Conservation (phyloP, 2,329 filamentous ascomycete genomes). For the Phyllosticta paracitricarpa region DNA sequence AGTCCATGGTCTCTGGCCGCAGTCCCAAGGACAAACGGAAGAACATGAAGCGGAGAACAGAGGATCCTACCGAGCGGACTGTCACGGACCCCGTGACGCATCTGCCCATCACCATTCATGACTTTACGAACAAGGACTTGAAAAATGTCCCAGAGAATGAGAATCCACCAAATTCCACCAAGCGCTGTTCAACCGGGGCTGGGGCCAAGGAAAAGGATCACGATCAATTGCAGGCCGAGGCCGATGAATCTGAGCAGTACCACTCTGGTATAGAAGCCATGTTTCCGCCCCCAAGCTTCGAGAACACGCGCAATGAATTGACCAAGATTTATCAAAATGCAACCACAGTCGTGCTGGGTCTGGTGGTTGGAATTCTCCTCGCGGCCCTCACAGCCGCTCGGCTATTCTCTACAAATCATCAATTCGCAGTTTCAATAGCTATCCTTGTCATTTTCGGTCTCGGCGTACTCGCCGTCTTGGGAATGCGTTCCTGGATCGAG, state of each 20-base stretch:
- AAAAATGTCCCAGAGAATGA: constrained; percentile 38
- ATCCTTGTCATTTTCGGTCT: constrained; percentile 15
- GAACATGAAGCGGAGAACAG: constrained; percentile 38
- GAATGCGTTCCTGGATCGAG: constrained; percentile 49
- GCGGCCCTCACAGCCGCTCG: constrained; percentile 9
- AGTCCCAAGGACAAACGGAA: constrained; percentile 40
- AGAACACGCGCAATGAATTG: constrained; percentile 35
- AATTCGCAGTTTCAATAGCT: constrained; percentile 14
- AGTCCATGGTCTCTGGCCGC: constrained; percentile 25
- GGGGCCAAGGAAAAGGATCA: constrained; percentile 32
- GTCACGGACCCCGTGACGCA: constrained; percentile 67
- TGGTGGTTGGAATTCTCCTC: constrained; percentile 25
- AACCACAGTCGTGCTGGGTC: constrained; percentile 30
- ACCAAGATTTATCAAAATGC: constrained; percentile 35
- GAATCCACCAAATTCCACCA: constrained; percentile 29
- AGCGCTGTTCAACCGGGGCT: constrained; percentile 35
- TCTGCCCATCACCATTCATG: constrained; percentile 57
- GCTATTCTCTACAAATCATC: neutral
- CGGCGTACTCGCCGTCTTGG: constrained; percentile 29
- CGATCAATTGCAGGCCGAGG: constrained; percentile 27
- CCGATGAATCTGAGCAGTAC: constrained; percentile 22
- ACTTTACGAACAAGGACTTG: constrained; percentile 56
- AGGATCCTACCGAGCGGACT: constrained; percentile 42
- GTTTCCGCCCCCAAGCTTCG: constrained; percentile 46
- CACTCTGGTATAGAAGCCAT: constrained; percentile 34